Base-by-base conservation (phyloP, 257 asterid species). In the Agastache rugosa region DNA sequence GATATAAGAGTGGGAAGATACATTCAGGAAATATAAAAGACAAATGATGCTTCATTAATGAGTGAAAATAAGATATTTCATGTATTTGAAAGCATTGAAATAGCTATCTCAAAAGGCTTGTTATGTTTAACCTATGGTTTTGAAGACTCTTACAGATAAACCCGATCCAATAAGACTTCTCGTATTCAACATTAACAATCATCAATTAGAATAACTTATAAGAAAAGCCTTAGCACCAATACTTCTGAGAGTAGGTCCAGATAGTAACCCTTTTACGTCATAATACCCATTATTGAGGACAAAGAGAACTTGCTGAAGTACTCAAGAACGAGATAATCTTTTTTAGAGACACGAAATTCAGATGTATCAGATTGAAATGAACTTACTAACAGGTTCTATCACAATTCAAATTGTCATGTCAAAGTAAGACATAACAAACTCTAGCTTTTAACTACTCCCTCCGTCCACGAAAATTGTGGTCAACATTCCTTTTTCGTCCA, bases 301-400 rank as follows among this genome's bases (percentile, higher is more conserved):
- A 48, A 35, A 22, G 16, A 25, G 31, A 51, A 16, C 68, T 39
- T n/a, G 20, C 47, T 54, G 14, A 25, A 45, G 9, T 55, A 56
- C 35, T 65, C 69, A 78, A 31, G 31, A 70, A 63, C 45, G 2
- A 14, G n/a, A 55, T 10, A 10, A 70, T 48, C 56, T n/a, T 5
- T 22, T 51, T 9, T 15, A 29, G 56, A 19, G n/a, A 23, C 22
- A 48, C 7, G 68, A 16, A 42, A 55, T 5, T 42, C 50, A 51
- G 64, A 12, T 11, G 0, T 19, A 55, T 11, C 17, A 14, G 10
- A 63, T 7, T 20, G 63, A 20, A 17, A 16, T 22, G 23, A 23
- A n/a, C 63, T 19, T 11, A 10, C 4, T 9, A 67, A 14, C 29
- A 8, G 45, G n/a, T 37, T 41, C 10, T 48, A 47, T n/a, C 29